Evolutionary conservation across 106 monocot genomes (phyloP).

Genomic region (Gastrodia elata): DNA sequence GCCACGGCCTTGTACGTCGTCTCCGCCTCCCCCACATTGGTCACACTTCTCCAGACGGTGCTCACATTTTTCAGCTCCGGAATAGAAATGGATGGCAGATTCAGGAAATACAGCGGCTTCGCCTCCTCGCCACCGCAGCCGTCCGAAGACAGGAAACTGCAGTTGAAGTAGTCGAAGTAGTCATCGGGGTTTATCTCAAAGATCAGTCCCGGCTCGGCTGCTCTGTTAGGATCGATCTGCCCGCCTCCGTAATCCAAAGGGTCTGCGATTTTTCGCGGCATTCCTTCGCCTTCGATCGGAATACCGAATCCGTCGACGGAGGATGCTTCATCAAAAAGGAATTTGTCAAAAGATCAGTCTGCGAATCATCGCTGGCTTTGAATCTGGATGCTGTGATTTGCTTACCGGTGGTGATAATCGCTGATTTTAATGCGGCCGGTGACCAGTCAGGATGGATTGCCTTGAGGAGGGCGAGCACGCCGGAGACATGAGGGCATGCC

Average conservation of each 20-base stretch:
- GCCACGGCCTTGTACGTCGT: constrained; percentile 31
- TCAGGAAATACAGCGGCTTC: constrained; percentile 29
- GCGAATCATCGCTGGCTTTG: too few relatives aligned
- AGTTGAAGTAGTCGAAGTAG: constrained; percentile 46
- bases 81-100: constrained; percentile 58
- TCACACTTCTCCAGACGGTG: constrained; percentile 46
- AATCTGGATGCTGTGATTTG: too few relatives aligned
- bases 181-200: too few relatives aligned
- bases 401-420: constrained; percentile 98
- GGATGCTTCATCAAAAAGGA: constrained; percentile 24
- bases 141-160: constrained; percentile 41
- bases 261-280: constrained; percentile 41
- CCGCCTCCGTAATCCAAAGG: constrained; percentile 74
- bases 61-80: constrained; percentile 31
- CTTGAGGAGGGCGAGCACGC: constrained; percentile 73
- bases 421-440: constrained; percentile 76
- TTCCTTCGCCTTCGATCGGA: constrained; percentile 37
- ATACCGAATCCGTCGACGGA: constrained; percentile 22
- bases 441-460: constrained; percentile 79
- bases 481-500: constrained; percentile 90
- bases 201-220: too few relatives aligned
- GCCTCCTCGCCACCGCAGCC: constrained; percentile 12
- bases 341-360: too few relatives aligned
- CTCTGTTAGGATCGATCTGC: constrained; percentile 49
- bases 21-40: constrained; percentile 37